Evolutionary conservation across 2,329 filamentous ascomycete genomes (phyloP), one percentile per base, ranked within the genome.

Genomic region (Ophiostoma populinum): DNA sequence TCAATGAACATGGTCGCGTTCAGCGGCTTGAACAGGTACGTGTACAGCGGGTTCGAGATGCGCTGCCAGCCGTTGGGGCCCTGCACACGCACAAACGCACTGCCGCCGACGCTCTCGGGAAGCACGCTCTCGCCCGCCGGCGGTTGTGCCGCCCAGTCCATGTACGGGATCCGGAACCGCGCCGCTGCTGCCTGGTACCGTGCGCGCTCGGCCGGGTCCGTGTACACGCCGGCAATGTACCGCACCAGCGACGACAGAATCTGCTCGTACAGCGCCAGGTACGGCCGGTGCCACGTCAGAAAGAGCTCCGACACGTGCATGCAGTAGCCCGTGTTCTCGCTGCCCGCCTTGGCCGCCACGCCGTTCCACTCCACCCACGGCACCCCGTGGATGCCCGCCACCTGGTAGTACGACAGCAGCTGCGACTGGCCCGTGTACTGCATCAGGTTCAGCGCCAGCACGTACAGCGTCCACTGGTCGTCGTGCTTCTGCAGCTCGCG

Each of bases 271-370:
- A 72, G 51, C 20, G 62, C 65, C 39, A 90, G 59, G 52, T 87
- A 92, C 1, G 81, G 79, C 33, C 83, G 70, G 60, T 92, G 83
- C 83, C 83, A 92, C 25, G 75, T 67, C 25, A 77, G 70, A 50
- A 92, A 90, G 12, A 90, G 58, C 26, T 76, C 70, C 2, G 78
- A 80, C 17, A 57, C 17, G 54, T 92, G 83, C 11, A 70, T 70
- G 51, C 83, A 92, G 51, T 85, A 92, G 33, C 81, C 82, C 12
- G 65, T 61, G 25, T 61, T 56, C 38, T 63, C 58, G 39, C 65
- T 68, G 2, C 67, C 69, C 3, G 59, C 48, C 2, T 55, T 57
- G 36, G 62, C 57, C 32, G 55, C 47, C 16, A 72, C 68, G 22
- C 56, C 62, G 20, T 61, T 65, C 65, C 67, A 73, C 10, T 62